Evolutionary conservation across 139 green algal genomes (phyloP), one percentile per base, ranked within the genome.

Genomic region (Deuterostichococcus epilithicus): DNA sequence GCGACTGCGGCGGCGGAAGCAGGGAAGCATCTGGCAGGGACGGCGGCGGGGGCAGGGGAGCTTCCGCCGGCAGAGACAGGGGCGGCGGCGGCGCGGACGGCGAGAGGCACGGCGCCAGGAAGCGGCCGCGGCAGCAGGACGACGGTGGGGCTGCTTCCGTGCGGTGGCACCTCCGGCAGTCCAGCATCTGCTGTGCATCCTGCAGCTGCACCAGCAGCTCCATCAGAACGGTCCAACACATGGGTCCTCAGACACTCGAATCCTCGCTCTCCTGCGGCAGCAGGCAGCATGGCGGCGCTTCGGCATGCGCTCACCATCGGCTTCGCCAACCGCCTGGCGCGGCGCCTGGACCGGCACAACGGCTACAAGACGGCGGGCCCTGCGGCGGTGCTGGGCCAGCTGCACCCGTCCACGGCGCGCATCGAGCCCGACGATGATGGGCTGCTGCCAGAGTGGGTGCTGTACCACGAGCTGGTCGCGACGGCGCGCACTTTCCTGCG

Each of bases 401-500:
- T 94, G 68, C 93, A 97, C 78, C 94, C 92, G 20, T 84, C 81
- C 52, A 87, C 77, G 22, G 82, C 86, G 6, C 39, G 45, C 2
- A 76, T 96, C 69, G 38, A 60, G 2, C 86, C 87, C 68, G 94
- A 98, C 74, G 90, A 89, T 5, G 90, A 97, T 58, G 95, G 95
- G 5, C 84, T 98, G 78, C 83, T 95, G 47, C 95, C 95, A 15
- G 92, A 97, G 77, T 98, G 93, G 91, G 66, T 98, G 5, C 74
- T 98, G 22, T 98, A 97, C 79, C 92, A 98, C 73, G 92, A 97
- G 85, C 85, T 97, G 30, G 86, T 98, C 32, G 77, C 86, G 35
- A 97, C 91, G 1, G 85, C 79, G 1, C 77, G 85, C 1, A 84
- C 90, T 4, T 96, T 95, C 80, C 82, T 98, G 32, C 83, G 86